phyloP scores from a whole-genome alignment of 2,329 filamentous ascomycete species.

The Clarireedia homoeocarpa region DNA sequence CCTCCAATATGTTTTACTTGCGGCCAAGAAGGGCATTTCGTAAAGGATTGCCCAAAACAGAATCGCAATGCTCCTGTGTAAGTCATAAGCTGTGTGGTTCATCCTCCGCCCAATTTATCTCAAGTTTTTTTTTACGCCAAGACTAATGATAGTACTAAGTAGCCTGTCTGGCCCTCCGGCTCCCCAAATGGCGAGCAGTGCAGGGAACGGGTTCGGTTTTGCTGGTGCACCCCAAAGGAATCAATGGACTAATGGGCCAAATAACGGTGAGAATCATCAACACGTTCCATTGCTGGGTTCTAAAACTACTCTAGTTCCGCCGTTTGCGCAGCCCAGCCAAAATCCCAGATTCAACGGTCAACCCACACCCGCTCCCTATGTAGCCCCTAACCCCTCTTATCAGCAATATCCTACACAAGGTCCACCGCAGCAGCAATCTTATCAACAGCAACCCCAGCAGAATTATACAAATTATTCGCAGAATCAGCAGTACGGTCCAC shows the following conservation, averaged over 20 bases:
- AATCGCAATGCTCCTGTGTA: slow-evolving; percentile 42
- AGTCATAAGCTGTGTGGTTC: slow-evolving; percentile 28
- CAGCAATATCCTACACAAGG: slow-evolving; percentile 20
- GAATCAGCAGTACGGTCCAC: slow-evolving; percentile 19
- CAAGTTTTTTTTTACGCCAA: not conserved
- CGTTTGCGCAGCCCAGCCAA: not conserved
- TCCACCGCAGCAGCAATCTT: slow-evolving; percentile 14
- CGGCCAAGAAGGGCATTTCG: slow-evolving; percentile 42
- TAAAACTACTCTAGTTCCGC: not conserved
- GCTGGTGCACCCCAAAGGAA: not conserved
- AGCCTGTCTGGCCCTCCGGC: slow-evolving; percentile 4
- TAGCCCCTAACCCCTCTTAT: slow-evolving; percentile 16
- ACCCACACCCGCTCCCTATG: slow-evolving; percentile 4
- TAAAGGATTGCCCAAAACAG: slow-evolving; percentile 45
- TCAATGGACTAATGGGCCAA: slow-evolving; percentile 11
- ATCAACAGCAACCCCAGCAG: slow-evolving; percentile 12
- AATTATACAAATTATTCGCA: slow-evolving; percentile 17
- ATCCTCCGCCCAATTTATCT: not conserved
- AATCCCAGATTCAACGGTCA: not conserved
- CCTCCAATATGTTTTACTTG: slow-evolving; percentile 46
- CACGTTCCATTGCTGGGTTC: not conserved
- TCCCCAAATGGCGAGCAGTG: not conserved
- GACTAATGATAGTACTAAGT: slow-evolving; percentile 4
- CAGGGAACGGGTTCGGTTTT: not conserved
- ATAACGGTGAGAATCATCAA: slow-evolving; percentile 11